Conservation (phyloP, 225 moss, liverwort and hornwort species). For the Antitrichia curtipendula region DNA sequence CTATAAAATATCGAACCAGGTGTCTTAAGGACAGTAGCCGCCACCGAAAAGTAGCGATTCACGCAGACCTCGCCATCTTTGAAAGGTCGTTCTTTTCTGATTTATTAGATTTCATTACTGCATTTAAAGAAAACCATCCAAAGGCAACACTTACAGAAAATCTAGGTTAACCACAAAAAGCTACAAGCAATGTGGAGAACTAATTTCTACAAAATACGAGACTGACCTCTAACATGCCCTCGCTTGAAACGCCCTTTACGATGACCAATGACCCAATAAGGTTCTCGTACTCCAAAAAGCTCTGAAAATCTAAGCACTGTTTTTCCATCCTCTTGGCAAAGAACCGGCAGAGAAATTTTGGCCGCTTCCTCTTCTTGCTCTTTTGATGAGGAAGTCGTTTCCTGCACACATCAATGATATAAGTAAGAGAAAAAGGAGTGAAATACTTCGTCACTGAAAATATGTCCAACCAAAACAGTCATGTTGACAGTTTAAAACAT, state of each 20-base stretch:
- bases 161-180: neutral
- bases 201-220: neutral
- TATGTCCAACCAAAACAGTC: neutral
- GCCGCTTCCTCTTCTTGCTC: constrained; percentile 47
- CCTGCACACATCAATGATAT: constrained; percentile 17
- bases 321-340: constrained; percentile 96
- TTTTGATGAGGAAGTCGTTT: constrained; percentile 46
- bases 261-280: constrained; percentile 87
- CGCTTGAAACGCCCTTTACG: constrained; percentile 71
- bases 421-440: neutral
- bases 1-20: neutral
- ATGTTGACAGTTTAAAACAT: neutral
- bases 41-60: neutral
- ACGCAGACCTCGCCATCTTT: neutral
- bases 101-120: neutral
- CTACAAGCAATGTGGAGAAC: neutral
- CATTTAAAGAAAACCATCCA: neutral
- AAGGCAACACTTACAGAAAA: neutral
- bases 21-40: neutral
- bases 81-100: neutral
- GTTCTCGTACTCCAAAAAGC: constrained; percentile 90
- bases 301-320: constrained; percentile 93
- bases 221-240: constrained; percentile 52
- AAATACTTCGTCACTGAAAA: neutral
- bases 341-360: constrained; percentile 74